Evolutionary conservation across 306 rosid genomes (phyloP), one percentile per base, ranked within the genome.

Genomic region (Lathyrus aphaca): DNA sequence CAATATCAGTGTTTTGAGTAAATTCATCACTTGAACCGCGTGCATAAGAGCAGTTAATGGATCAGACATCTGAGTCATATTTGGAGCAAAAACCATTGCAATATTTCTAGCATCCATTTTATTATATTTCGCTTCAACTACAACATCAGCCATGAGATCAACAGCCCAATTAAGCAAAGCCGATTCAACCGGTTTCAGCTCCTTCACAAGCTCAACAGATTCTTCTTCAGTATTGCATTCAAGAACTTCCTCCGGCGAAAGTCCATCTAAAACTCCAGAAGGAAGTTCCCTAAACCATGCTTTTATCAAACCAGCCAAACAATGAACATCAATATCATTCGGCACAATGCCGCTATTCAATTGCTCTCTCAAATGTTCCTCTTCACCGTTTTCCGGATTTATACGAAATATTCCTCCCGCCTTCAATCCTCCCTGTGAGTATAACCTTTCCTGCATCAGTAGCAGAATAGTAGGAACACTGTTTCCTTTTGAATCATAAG

Each of bases 11-110:
- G n/a, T n/a, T n/a, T n/a, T n/a, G n/a, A n/a, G n/a, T n/a, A n/a
- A n/a, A n/a, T n/a, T n/a, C n/a, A n/a, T n/a, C n/a, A n/a, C n/a
- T n/a, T n/a, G n/a, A n/a, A n/a, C n/a, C n/a, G n/a, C n/a, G n/a
- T n/a, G n/a, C n/a, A n/a, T n/a, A n/a, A n/a, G n/a, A n/a, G n/a
- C n/a, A n/a, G n/a, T n/a, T n/a, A n/a, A n/a, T n/a, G n/a, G n/a
- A n/a, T n/a, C n/a, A n/a, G n/a, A n/a, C n/a, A n/a, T n/a, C n/a
- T n/a, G n/a, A n/a, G n/a, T n/a, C n/a, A n/a, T n/a, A n/a, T n/a
- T 94, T 40, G 99, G 97, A 69, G 99, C 82, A 81, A 94, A 94
- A 78, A 91, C 97, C 99, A 94, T 94, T 29, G 99, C 96, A 10
- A 94, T 94, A 55, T 91, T 94, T 75, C 99, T 83, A 18, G 97